Conservation (phyloP, 768 basidiomycete genomes). For the Vishniacozyma victoriae region DNA sequence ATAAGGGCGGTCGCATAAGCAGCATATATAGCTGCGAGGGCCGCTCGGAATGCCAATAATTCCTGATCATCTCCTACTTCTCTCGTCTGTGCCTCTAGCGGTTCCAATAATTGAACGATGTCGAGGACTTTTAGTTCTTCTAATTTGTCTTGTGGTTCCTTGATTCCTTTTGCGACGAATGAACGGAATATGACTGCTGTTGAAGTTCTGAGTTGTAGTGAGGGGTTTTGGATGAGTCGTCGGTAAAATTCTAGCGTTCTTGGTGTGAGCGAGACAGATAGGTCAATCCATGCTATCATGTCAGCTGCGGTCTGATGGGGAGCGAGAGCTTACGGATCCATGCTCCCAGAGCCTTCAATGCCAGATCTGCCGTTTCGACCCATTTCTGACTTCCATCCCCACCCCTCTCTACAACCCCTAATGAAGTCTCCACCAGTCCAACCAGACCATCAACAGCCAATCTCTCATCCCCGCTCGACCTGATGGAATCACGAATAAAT, state of each 20-base stretch:
- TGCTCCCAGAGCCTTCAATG: constrained; percentile 83
- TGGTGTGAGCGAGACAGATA: constrained; percentile 89
- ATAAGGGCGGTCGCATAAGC: constrained; percentile 72
- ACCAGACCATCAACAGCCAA: constrained; percentile 84
- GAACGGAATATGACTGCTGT: constrained; percentile 72
- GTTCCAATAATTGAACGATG: constrained; percentile 70
- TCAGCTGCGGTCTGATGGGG: constrained; percentile 10
- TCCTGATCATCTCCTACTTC: constrained; percentile 71
- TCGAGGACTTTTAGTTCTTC: constrained; percentile 84
- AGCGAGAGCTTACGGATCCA: constrained; percentile 72
- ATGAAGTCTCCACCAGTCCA: constrained; percentile 62
- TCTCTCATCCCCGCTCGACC: constrained; percentile 72
- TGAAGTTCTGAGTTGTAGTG: constrained; percentile 69
- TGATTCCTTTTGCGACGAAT: constrained; percentile 86
- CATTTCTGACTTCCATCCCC: constrained; percentile 55
- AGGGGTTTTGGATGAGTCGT: constrained; percentile 66
- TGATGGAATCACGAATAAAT: constrained; percentile 78
- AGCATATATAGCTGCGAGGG: constrained; percentile 76
- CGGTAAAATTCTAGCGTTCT: constrained; percentile 80
- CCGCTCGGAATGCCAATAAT: constrained; percentile 81
- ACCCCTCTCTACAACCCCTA: constrained; percentile 35
- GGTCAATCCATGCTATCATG: constrained; percentile 86
- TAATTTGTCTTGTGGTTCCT: constrained; percentile 82
- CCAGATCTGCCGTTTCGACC: constrained; percentile 78
- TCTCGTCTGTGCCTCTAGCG: constrained; percentile 70